Evolutionary conservation across 495 filamentous ascomycete species (phyloP), one percentile per base, ranked within the genome.

Genomic region (Neurospora sp.): DNA sequence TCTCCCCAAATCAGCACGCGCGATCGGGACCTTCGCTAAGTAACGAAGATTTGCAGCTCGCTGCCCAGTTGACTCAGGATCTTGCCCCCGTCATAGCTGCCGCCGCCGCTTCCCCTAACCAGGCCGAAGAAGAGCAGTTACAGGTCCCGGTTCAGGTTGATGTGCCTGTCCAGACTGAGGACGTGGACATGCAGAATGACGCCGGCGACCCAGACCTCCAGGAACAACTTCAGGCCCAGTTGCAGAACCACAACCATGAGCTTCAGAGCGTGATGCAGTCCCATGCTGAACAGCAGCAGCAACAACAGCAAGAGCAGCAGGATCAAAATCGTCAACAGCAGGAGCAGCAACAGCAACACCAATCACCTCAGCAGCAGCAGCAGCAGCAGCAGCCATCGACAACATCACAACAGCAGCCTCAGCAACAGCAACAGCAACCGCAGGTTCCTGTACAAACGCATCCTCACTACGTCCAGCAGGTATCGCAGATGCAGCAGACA

Each of bases 41-140:
- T 71, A 77, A 78, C 20, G 85, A 86, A 70, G 86, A 87, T 73
- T 80, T 87, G 31, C 85, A 85, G 71, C 78, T 88, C 3, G 83
- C 86, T 5, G 86, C 85, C 40, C 86, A 87, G 76, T 74, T 87
- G 59, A 84, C 84, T 53, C 84, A 85, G 69, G 83, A 78, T 68
- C 77, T 86, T 27, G 77, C 83, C 35, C 76, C 78, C 39, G 75
- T 77, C 71, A 74, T 83, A 76, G 76, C 75, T 18, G 73, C 77
- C 39, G 75, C 74, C 39, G 42, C 41, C 0, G 70, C 70, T n/a
- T 73, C 72, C 12, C 76, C 76, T 45, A 72, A 72, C 68, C 79
- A 79, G 39, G 44, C 74, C 1, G 74, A 80, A 1, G 74, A 75
- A 8, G 71, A 72, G 69, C 75, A 76, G n/a, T 39, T 53, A 16